Evolutionary conservation across 2,329 filamentous ascomycete species (phyloP).

Genomic region (Mollisiaceae sp.): DNA sequence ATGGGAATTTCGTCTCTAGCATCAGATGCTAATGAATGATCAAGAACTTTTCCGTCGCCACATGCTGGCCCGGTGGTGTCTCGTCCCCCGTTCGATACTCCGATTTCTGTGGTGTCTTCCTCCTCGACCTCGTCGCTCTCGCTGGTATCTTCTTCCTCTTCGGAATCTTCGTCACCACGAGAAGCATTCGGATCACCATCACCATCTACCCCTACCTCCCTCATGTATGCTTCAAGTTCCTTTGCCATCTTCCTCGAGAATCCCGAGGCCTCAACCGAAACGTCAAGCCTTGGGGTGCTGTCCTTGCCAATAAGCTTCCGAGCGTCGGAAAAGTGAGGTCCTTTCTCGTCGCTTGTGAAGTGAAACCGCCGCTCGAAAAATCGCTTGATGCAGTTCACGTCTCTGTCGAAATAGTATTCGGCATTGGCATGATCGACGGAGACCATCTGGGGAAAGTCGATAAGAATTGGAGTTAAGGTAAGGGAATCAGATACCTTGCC

Average conservation of each 20-base stretch:
- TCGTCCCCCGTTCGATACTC: not conserved
- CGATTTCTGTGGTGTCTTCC: constrained; percentile 34
- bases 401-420: constrained; percentile 96
- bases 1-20: constrained; percentile 29
- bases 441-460: constrained; percentile 98
- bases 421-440: constrained; percentile 94
- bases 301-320: constrained; percentile 73
- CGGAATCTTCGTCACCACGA: constrained; percentile 46
- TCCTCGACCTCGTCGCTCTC: constrained; percentile 41
- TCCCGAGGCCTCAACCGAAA: constrained; percentile 87
- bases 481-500: constrained; percentile 52
- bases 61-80: not conserved
- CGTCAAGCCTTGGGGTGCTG: constrained; percentile 75
- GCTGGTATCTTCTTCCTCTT: constrained; percentile 44
- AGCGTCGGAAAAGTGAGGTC: constrained; percentile 85
- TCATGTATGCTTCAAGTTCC: constrained; percentile 90
- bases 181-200: constrained; percentile 43
- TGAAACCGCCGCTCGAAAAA: constrained; percentile 91
- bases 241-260: constrained; percentile 98
- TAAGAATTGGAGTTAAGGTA: constrained; percentile 78
- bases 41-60: constrained; percentile 24
- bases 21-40: constrained; percentile 14
- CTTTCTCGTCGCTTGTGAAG: constrained; percentile 80
- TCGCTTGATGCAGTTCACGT: constrained; percentile 92
- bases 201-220: constrained; percentile 65